phyloP scores from a whole-genome alignment of 805 yeast genomes.

The Myxozyma sirexii region DNA sequence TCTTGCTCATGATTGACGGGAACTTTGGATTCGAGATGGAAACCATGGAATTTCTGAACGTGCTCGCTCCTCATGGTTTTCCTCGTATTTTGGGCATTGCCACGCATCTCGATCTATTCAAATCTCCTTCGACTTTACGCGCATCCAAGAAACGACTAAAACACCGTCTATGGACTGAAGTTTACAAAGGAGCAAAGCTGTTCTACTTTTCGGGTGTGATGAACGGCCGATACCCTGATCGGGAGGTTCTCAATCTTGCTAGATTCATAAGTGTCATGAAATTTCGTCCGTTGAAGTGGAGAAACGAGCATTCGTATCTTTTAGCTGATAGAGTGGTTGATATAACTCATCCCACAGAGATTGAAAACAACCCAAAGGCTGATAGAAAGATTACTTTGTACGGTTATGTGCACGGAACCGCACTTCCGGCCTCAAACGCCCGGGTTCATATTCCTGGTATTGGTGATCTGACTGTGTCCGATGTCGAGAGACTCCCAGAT shows the following conservation, averaged over 20 bases:
- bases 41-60: constrained; percentile 95
- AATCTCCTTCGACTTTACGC: constrained; percentile 82
- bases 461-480: constrained; percentile 79
- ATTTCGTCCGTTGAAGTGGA: constrained; percentile 98
- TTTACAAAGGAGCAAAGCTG: constrained; percentile 95
- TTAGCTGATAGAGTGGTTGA: constrained; percentile 91
- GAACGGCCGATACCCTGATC: constrained; percentile 96
- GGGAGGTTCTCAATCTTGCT: constrained; percentile 88
- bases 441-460: constrained; percentile 93
- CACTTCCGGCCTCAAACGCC: constrained; percentile 67
- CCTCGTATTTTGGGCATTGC: constrained; percentile 95
- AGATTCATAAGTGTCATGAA: constrained; percentile 96
- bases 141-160: constrained; percentile 90
- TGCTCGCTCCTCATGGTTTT: constrained; percentile 98
- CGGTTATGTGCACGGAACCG: constrained; percentile 94
- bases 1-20: constrained; percentile 87
- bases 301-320: constrained; percentile 96
- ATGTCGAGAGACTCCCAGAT: constrained; percentile 89
- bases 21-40: constrained; percentile 99
- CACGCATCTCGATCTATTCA: constrained; percentile 93
- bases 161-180: constrained; percentile 98
- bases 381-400: constrained; percentile 90
- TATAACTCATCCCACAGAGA: constrained; percentile 84
- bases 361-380: constrained; percentile 76
- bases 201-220: constrained; percentile 93